Evolutionary conservation across 768 basidiomycete species (phyloP).

Genomic region (Trametes villosa): DNA sequence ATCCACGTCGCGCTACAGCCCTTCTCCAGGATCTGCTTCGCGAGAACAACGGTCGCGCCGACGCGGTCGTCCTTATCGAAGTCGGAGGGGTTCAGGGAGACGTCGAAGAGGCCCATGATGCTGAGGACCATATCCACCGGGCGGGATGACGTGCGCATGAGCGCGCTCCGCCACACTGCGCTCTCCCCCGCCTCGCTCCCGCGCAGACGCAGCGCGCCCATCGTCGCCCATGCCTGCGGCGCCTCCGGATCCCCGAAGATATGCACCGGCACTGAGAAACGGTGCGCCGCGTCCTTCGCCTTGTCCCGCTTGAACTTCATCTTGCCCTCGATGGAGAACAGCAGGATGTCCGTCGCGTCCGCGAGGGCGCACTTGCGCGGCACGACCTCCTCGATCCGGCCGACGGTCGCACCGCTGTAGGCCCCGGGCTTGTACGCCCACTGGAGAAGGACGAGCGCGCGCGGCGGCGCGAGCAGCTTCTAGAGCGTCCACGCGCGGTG

Average conservation of each 20-base stretch:
- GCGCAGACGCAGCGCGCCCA: conserved; percentile 10
- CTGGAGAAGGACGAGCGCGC: conserved; percentile 12
- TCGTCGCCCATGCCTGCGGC: conserved; percentile 11
- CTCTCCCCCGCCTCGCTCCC: conserved; percentile 9
- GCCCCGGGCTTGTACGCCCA: conserved; percentile 4
- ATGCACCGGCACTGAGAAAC: conserved; percentile 2
- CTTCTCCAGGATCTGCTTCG: conserved; percentile 7
- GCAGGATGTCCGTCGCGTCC: conserved; percentile 8
- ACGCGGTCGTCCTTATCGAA: conserved; percentile 13
- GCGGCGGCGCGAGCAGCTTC: conserved; percentile 20
- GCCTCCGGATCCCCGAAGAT: not conserved
- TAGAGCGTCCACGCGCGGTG: conserved; percentile 29
- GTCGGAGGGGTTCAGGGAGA: conserved; percentile 7
- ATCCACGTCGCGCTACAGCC: conserved; percentile 12
- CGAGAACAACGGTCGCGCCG: conserved; percentile 8
- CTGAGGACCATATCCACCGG: conserved; percentile 22
- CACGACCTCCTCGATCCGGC: conserved; percentile 7
- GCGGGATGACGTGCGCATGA: conserved; percentile 21
- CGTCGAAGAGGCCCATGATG: conserved; percentile 22
- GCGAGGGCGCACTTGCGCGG: conserved; percentile 9
- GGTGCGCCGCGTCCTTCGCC: not conserved
- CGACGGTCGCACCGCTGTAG: conserved; percentile 1
- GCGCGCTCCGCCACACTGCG: conserved; percentile 17
- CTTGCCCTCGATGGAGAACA: conserved; percentile 7
- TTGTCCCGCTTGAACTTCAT: conserved; percentile 3